phyloP scores from a whole-genome alignment of 306 rosid genomes.

The Astragalus membranaceus region DNA sequence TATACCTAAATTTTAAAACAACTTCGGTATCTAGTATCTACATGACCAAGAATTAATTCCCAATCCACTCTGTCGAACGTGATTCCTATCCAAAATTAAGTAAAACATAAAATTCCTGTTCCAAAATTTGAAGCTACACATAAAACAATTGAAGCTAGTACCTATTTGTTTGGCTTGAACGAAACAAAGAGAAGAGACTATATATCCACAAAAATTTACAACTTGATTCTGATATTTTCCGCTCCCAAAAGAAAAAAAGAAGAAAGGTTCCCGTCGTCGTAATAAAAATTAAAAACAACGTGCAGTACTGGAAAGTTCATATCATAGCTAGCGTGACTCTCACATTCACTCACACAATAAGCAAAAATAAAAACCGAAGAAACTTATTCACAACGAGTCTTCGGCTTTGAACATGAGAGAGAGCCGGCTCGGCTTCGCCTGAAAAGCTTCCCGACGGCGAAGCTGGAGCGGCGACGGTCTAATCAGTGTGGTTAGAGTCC shows the following conservation, averaged over 20 bases:
- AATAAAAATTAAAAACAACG: neutral
- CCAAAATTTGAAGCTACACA: neutral
- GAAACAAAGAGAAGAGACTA: neutral
- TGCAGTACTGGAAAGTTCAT: neutral
- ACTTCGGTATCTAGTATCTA: too few species aligned
- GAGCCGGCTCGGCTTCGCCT: constrained; percentile 49
- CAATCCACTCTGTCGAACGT: too few species aligned
- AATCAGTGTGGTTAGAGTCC: constrained; percentile 37
- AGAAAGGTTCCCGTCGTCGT: neutral
- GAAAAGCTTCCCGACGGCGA: constrained; percentile 51
- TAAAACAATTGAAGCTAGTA: neutral
- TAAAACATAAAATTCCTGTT: neutral
- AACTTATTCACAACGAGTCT: neutral
- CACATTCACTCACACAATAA: neutral
- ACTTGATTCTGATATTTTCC: neutral
- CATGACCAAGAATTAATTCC: too few species aligned
- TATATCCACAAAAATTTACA: too few species aligned
- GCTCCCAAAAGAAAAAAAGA: neutral
- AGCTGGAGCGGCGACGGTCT: constrained; percentile 49
- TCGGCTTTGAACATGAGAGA: constrained; percentile 41
- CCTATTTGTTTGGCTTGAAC: neutral
- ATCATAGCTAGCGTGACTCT: neutral
- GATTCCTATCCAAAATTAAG: too few species aligned
- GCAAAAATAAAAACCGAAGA: neutral
- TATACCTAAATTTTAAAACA: too few species aligned